Evolutionary conservation across 2,329 filamentous ascomycete species (phyloP).

Genomic region (Pseudocercospora vitis): DNA sequence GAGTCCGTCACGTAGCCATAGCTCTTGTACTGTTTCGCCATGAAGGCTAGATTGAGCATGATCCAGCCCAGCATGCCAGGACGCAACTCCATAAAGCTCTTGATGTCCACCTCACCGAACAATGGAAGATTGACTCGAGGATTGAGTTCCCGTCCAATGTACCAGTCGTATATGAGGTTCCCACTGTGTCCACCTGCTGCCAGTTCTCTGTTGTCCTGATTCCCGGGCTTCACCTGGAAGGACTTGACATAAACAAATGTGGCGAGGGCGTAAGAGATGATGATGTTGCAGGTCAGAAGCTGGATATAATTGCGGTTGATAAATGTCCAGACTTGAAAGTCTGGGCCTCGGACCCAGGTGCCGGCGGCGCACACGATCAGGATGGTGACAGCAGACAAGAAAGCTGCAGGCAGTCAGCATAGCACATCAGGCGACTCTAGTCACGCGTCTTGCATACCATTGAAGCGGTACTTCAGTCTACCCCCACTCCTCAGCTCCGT

Average conservation of each 20-base stretch:
- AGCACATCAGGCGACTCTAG: too few relatives aligned
- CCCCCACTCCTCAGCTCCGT: slow-evolving; percentile 69
- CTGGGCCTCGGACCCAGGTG: slow-evolving; percentile 72
- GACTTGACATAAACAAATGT: slow-evolving; percentile 78
- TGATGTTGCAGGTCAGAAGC: slow-evolving; percentile 76
- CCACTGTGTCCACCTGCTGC: slow-evolving; percentile 79
- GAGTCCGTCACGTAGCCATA: slow-evolving; percentile 83
- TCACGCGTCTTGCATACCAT: slow-evolving; percentile 41
- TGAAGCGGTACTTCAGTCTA: slow-evolving; percentile 76
- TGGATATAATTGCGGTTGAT: slow-evolving; percentile 89
- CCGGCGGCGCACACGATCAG: slow-evolving; percentile 71
- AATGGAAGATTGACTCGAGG: slow-evolving; percentile 77
- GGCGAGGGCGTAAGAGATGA: slow-evolving; percentile 72
- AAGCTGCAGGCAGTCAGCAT: slow-evolving; percentile 56
- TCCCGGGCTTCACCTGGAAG: slow-evolving; percentile 76
- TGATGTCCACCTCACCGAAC: slow-evolving; percentile 85
- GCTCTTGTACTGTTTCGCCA: slow-evolving; percentile 82
- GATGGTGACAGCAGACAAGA: slow-evolving; percentile 72
- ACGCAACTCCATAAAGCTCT: slow-evolving; percentile 85
- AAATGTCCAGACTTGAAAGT: slow-evolving; percentile 88
- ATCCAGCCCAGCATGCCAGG: slow-evolving; percentile 89
- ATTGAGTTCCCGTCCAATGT: slow-evolving; percentile 93
- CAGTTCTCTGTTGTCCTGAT: slow-evolving; percentile 71
- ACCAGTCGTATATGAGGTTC: slow-evolving; percentile 92
- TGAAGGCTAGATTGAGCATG: slow-evolving; percentile 78